Percentiles rank a stretch among this genome's conserved stretches.
These are phyloP conservation scores for Xylaria sp. DNA, from an alignment of 2,329 filamentous ascomycete species.

Conservation along the genomic window DNA sequence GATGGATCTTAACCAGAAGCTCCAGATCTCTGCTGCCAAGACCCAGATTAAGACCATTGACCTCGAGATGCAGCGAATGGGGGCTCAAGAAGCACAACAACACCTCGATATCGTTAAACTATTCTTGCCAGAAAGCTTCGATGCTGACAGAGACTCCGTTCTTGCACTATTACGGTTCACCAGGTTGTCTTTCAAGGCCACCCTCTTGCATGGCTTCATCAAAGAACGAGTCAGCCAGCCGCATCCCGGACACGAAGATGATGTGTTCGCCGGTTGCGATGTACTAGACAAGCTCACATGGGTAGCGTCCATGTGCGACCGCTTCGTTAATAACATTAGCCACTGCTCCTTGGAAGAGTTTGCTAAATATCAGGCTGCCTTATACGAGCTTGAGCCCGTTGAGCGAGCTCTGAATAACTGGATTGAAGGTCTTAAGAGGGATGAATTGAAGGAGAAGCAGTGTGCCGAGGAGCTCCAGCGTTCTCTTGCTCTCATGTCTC, in stretches of 20 bases:
- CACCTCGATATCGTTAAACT: slow-evolving; percentile 89
- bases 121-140: slow-evolving; percentile 87
- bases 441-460: slow-evolving; percentile 86
- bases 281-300: slow-evolving; percentile 86
- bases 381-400: slow-evolving; percentile 90
- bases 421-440: slow-evolving; percentile 84
- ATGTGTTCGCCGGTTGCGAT: slow-evolving; percentile 82
- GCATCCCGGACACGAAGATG: slow-evolving; percentile 77
- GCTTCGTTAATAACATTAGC: slow-evolving; percentile 83
- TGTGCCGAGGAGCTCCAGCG: slow-evolving; percentile 84
- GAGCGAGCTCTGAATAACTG: slow-evolving; percentile 89
- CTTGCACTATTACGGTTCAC: slow-evolving; percentile 89
- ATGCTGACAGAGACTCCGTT: slow-evolving; percentile 85
- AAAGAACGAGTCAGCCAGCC: slow-evolving; percentile 79
- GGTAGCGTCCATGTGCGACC: slow-evolving; percentile 84
- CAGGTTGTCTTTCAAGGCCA: slow-evolving; percentile 87
- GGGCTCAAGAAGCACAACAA: slow-evolving; percentile 88
- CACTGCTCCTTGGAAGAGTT: slow-evolving; percentile 84
- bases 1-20: slow-evolving; percentile 95
- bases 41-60: slow-evolving; percentile 95
- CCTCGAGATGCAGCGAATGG: slow-evolving; percentile 84
- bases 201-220: slow-evolving; percentile 79
- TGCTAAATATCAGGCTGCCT: slow-evolving; percentile 77
- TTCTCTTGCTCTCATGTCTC: slow-evolving; percentile 86
- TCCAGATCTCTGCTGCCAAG: slow-evolving; percentile 90